Base-by-base conservation (phyloP, 805 yeast species). In the Wickerhamiella australiensis region DNA sequence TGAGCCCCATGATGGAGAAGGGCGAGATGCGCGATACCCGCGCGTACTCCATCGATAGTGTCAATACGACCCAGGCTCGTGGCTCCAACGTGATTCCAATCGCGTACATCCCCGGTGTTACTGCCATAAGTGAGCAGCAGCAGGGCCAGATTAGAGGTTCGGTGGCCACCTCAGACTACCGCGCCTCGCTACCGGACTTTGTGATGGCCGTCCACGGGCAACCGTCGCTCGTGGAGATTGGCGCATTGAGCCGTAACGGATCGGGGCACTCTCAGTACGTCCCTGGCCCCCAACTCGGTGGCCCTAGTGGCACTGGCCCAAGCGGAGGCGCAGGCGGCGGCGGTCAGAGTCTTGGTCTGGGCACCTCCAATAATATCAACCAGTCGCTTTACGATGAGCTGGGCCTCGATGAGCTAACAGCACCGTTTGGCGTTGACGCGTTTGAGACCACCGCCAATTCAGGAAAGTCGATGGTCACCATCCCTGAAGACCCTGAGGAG, bases 31-130 rank as follows among this genome's bases (percentile, higher is more conserved):
- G 44, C 3, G 44, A 41, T 41, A 41, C 40, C 9, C 42, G 43
- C 35, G 45, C 52, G 17, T 23, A 26, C 26, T 53, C 56, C 46
- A 53, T 57, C 21, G 48, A 51, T 22, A 48, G 57, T 27, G 52
- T 51, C 57, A 54, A 60, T 56, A 60, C 60, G 51, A 57, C 62
- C 53, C 61, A 61, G 52, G 63, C 60, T 83, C 26, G 76, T 87
- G 5, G 76, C 80, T 83, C 94, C 12, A 87, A 88, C 64, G 79
- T 88, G 55, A 74, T 88, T 53, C 95, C 95, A 17, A 82, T 90
- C 51, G 95, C 95, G 2, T 88, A 87, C 61, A 85, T 88, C 52
- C 97, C 96, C 0, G 96, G 96, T 33, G 96, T 87, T 42, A 84
- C 61, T 26, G 53, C 57, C 35, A 54, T 50, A 15, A 57, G 53